These are phyloP conservation scores for Prillingera fragicola DNA, from an alignment of 1,284 basidiomycete genomes.

Conservation along the genomic window DNA sequence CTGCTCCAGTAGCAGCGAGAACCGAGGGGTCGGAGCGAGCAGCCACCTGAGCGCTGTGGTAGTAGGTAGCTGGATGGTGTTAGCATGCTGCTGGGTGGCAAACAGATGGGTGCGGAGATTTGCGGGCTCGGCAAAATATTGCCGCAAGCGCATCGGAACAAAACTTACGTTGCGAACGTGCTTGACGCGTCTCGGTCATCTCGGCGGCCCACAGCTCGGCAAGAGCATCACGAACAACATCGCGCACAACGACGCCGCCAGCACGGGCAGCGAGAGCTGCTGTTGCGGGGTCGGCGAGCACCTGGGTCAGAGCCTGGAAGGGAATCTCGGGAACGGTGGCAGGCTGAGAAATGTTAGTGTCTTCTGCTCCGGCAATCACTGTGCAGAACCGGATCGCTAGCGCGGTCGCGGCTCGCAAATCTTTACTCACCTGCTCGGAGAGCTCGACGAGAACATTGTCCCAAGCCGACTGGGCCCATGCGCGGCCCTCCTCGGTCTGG, in stretches of 20 bases:
- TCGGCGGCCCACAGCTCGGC: slow-evolving; percentile 32
- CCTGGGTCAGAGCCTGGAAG: slow-evolving; percentile 26
- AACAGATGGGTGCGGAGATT: neutral
- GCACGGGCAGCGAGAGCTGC: no score
- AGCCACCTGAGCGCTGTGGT: slow-evolving; percentile 30
- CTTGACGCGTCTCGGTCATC: slow-evolving; percentile 13
- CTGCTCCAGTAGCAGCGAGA: slow-evolving; percentile 27
- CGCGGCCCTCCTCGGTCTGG: slow-evolving; percentile 9
- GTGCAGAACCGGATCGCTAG: neutral
- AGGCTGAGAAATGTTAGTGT: slow-evolving; percentile 2
- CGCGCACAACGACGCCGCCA: slow-evolving; percentile 34
- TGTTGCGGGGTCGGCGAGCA: slow-evolving; percentile 21
- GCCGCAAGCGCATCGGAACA: neutral
- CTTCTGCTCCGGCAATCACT: neutral
- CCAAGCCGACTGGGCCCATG: slow-evolving; percentile 13
- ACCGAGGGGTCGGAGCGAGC: slow-evolving; percentile 35
- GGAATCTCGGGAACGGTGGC: slow-evolving; percentile 23
- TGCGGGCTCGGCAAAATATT: neutral
- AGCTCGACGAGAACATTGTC: slow-evolving; percentile 10
- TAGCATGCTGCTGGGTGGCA: no score
- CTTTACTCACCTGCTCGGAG: slow-evolving; percentile 8
- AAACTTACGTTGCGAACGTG: slow-evolving; percentile 23
- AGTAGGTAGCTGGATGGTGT: slow-evolving; percentile 27
- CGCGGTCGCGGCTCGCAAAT: neutral
- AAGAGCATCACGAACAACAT: slow-evolving; percentile 37